These are phyloP conservation scores for Ricinus communis DNA, from an alignment of 345 rosid genomes.

Conservation along the genomic window DNA sequence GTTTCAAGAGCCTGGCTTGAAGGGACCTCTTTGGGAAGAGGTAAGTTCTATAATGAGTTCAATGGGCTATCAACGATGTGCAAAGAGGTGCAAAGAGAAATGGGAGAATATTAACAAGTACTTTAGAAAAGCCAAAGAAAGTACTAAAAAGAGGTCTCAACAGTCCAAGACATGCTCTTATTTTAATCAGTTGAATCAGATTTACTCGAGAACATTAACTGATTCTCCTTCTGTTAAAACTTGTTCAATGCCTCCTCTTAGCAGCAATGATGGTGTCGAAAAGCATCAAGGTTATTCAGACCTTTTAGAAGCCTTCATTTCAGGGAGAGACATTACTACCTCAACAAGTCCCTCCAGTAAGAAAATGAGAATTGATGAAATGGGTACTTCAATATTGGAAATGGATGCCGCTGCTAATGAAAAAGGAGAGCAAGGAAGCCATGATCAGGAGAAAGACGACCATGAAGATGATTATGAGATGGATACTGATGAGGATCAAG, in stretches of 20 bases:
- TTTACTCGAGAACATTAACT: slow-evolving; percentile 29
- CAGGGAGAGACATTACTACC: slow-evolving; percentile 13
- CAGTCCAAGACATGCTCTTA: slow-evolving; percentile 42
- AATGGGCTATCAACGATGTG: slow-evolving; percentile 46
- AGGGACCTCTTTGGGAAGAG: slow-evolving; percentile 49
- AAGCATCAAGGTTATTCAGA: slow-evolving; percentile 30
- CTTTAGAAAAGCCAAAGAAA: slow-evolving; percentile 40
- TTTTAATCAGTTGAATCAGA: slow-evolving; percentile 41
- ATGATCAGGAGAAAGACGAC: slow-evolving; percentile 14
- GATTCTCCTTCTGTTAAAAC: slow-evolving; percentile 1
- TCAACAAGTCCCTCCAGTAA: slow-evolving; percentile 6
- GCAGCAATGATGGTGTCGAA: slow-evolving; percentile 13
- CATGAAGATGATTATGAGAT: slow-evolving; percentile 7
- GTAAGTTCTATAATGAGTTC: slow-evolving; percentile 39
- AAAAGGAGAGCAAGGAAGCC: slow-evolving; percentile 15
- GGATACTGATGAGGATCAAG: slow-evolving; percentile 10
- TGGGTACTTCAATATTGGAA: slow-evolving; percentile 18
- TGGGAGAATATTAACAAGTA: slow-evolving; percentile 57
- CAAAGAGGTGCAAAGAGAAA: slow-evolving; percentile 49
- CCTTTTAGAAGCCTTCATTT: slow-evolving; percentile 25
- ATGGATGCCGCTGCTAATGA: slow-evolving; percentile 14
- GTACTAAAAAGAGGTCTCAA: slow-evolving; percentile 27
- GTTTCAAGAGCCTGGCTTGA: slow-evolving; percentile 42
- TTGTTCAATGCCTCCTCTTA: not conserved
- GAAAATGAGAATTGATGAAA: slow-evolving; percentile 15